A percentile compares a stretch with the other conserved stretches of the same genome.
Conservation (phyloP, 768 basidiomycete species). For the Cubamyces lactineus region DNA sequence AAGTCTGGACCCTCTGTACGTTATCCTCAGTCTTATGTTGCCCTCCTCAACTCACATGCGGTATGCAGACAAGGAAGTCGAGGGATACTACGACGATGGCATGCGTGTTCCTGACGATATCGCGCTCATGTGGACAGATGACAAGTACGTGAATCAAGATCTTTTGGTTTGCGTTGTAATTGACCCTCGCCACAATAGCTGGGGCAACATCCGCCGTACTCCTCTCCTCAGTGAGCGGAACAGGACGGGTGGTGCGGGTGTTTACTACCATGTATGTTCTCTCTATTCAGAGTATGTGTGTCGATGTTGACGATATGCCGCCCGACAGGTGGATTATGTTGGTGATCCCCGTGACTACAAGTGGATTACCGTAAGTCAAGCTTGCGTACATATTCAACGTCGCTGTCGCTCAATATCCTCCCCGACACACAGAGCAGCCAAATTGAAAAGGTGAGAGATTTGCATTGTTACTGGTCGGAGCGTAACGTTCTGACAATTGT, state of each 20-base stretch:
- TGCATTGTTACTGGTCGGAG: background rate
- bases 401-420: background rate
- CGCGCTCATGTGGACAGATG: slow-evolving; percentile 72
- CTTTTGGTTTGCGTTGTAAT: background rate
- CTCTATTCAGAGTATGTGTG: background rate
- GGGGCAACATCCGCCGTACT: slow-evolving; percentile 71
- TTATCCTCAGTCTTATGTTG: background rate
- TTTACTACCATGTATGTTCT: slow-evolving; percentile 50
- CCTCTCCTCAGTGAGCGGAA: slow-evolving; percentile 56
- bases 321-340: slow-evolving; percentile 43
- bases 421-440: slow-evolving; percentile 47
- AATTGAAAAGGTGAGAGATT: slow-evolving; percentile 47
- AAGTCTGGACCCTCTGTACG: slow-evolving; percentile 65
- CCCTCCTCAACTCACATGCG: background rate
- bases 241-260: slow-evolving; percentile 68
- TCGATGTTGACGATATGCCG: background rate
- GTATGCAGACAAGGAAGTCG: slow-evolving; percentile 56
- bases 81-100: slow-evolving; percentile 67
- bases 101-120: slow-evolving; percentile 65
- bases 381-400: background rate
- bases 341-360: slow-evolving; percentile 71
- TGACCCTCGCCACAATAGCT: slow-evolving; percentile 41
- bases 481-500: background rate
- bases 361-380: slow-evolving; percentile 59
- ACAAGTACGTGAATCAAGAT: slow-evolving; percentile 48